These are phyloP conservation scores for Collybia sp. DNA, from an alignment of 768 basidiomycete species.

Conservation along the genomic window DNA sequence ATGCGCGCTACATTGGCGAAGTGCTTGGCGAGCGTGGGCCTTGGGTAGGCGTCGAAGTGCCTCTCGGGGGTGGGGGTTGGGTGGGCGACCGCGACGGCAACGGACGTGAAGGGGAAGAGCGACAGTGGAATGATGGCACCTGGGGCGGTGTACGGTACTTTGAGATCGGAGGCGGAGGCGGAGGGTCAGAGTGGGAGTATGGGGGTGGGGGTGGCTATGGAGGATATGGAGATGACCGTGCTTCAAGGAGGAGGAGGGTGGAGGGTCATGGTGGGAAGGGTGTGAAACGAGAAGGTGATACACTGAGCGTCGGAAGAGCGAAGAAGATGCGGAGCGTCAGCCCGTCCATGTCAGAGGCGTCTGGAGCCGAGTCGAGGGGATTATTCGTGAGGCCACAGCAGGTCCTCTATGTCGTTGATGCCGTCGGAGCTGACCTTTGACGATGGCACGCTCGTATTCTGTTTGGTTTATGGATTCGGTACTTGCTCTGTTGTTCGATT, in stretches of 20 bases:
- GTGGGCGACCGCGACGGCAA: conserved; percentile 25
- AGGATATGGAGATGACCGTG: conserved; percentile 37
- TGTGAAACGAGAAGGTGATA: conserved; percentile 38
- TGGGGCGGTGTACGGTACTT: conserved; percentile 84
- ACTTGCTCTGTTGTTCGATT: no score
- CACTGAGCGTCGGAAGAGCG: conserved; percentile 48
- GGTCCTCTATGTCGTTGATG: conserved; percentile 83
- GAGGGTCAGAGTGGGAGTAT: conserved; percentile 61
- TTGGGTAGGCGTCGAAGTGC: conserved; percentile 92
- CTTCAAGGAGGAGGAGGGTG: conserved; percentile 38
- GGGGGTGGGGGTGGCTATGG: conserved; percentile 19
- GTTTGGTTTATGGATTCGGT: no score
- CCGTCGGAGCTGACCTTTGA: conserved; percentile 64
- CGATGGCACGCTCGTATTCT: no score
- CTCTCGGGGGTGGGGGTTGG: conserved; percentile 53
- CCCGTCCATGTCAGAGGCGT: conserved; percentile 56
- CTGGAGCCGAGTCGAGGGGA: conserved; percentile 57
- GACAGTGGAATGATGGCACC: conserved; percentile 84
- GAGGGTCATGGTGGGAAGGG: conserved; percentile 25
- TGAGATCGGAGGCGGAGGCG: conserved; percentile 51
- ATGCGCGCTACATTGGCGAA: conserved; percentile 85
- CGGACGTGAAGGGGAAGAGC: conserved; percentile 17
- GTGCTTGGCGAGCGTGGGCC: conserved; percentile 76
- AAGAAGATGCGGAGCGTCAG: conserved; percentile 70
- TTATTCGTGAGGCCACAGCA: conserved; percentile 84